Evolutionary conservation across 2,329 filamentous ascomycete species (phyloP), one percentile per base, ranked within the genome.

Genomic region (Ophiocordyceps camponoti-leonardi): DNA sequence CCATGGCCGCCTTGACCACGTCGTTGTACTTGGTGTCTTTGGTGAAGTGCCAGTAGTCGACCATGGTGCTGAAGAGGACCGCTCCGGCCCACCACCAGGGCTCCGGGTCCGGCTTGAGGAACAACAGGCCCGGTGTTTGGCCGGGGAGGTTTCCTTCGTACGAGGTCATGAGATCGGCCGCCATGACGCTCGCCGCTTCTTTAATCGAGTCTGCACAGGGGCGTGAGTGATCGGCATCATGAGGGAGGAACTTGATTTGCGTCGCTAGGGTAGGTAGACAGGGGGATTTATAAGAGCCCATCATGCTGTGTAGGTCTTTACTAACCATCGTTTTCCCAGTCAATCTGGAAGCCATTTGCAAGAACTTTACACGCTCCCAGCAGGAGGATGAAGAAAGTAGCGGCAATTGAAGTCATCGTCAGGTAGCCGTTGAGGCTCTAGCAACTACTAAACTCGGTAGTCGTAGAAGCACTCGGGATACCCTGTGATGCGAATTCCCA

Each of bases 31-130:
- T 67, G 0, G 56, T 52, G 56, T 80, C 75, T 42, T 72, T 73
- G 2, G 75, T 79, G 45, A 69, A 68, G 50, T 71, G 68, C 72
- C 73, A 79, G 55, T 81, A 81, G 56, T 80, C 73, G 45, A 81
- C 69, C 49, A 78, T 56, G 2, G 72, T 70, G 51, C 74, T 70
- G 63, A 77, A 78, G 62, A 81, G 65, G 37, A 71, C 69, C 45
- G 73, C 70, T 11, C 67, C 72, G 57, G 80, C 75, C 77, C 77
- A 81, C 77, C 76, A 81, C 42, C 42, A 43, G n/a, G 31, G 42
- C 11, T 43, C 28, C 11, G 42, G 42, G 26, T 43, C 42, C 14
- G 42, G 42, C 42, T 19, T 31, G 4, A 30, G 14, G 42, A 31
- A 43, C 42, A 43, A n/a, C 2, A 43, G 42, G 26, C 42, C 42